Base-by-base conservation (phyloP, 2,329 filamentous ascomycete genomes). In the Fusarium sulawesiense region DNA sequence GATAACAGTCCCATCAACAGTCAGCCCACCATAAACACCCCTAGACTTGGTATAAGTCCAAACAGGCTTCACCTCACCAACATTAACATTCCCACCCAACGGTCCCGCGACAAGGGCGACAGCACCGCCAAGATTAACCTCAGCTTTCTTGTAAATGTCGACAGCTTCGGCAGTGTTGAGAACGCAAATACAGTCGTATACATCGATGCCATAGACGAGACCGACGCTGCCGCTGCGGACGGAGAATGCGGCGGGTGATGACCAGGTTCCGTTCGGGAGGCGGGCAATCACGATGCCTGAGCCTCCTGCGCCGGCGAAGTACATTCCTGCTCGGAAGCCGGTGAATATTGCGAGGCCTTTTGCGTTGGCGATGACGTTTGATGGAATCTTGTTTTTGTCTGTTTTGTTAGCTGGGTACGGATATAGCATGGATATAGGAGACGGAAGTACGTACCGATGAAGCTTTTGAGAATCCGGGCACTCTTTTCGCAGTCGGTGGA, bases 291-390 rank as follows among this genome's bases (percentile, higher is more conserved):
- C 60, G 13, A 64, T 18, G 5, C 61, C 61, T 10, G 60, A 64
- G 1, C 61, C 60, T 0, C 61, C 61, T 16, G 61, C 61, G 1
- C 61, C 61, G 0, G 61, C 61, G 0, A 64, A 64, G 7, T 64
- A 64, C 61, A 64, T 64, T 2, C 61, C 61, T 18, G 61, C 61
- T 29, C 61, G 40, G n/a, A 64, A 64, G 3, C 61, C 61, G 0
- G 60, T 64, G 8, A 64, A 64, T 1, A 64, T 58, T 0, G 61
- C 61, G 1, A 64, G 45, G 13, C 60, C 61, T 37, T 64, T 58
- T 7, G 61, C 27, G 7, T 64, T 64, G 8, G 11, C 29, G 13
- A 64, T 46, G 10, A 64, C 37, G 0, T 64, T 30, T 0, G 32
- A 18, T 0, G 44, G 45, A 2, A 64, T 50, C 13, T 64, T 64